These are phyloP conservation scores for Pythium myriotylum DNA, from an alignment of 352 stramenopile species.

Conservation along the genomic window DNA sequence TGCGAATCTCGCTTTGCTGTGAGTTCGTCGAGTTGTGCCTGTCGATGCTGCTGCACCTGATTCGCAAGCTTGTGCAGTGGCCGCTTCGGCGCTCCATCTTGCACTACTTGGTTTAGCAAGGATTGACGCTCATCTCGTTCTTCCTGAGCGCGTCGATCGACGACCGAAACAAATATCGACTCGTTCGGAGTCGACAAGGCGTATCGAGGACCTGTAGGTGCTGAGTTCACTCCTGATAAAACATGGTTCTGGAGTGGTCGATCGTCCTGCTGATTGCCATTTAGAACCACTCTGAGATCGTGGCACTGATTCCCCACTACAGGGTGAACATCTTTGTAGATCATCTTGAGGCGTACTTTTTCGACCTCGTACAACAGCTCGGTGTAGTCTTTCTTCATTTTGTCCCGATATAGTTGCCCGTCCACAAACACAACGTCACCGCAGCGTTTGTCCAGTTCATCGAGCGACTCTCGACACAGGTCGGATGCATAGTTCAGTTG, in stretches of 20 bases:
- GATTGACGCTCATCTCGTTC: slow-evolving; percentile 19
- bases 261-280: slow-evolving; percentile 3
- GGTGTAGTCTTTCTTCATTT: slow-evolving; percentile 82
- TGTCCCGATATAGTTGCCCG: slow-evolving; percentile 53
- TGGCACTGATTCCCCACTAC: background rate
- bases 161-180: slow-evolving; percentile 49
- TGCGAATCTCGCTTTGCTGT: background rate
- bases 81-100: background rate
- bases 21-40: slow-evolving; percentile 38
- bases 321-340: slow-evolving; percentile 44
- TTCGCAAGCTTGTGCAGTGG: slow-evolving; percentile 28
- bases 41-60: slow-evolving; percentile 47
- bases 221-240: slow-evolving; percentile 12
- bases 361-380: slow-evolving; percentile 75
- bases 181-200: slow-evolving; percentile 42
- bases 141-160: slow-evolving; percentile 17
- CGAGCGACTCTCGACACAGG: slow-evolving; percentile 46
- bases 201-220: slow-evolving; percentile 24
- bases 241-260: background rate
- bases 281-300: background rate
- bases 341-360: slow-evolving; percentile 62
- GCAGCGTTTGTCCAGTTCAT: slow-evolving; percentile 48
- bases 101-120: background rate
- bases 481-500: slow-evolving; percentile 55
- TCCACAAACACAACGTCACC: slow-evolving; percentile 46